Percentiles rank a stretch among this genome's conserved stretches.
phyloP scores from a whole-genome alignment of 257 asterid species.

The Ilex aquifolium region DNA sequence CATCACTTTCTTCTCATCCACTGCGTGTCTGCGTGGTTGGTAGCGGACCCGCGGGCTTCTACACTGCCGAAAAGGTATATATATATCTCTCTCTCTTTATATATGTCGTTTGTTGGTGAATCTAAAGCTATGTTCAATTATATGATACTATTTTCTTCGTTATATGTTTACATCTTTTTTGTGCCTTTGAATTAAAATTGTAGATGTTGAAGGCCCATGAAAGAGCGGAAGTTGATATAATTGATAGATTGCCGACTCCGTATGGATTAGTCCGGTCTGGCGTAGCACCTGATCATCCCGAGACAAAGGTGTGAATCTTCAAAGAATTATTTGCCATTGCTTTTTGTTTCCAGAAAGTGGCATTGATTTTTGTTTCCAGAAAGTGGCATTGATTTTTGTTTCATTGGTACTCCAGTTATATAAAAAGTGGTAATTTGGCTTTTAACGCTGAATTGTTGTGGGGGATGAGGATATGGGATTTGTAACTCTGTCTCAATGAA shows the following conservation, averaged over 20 bases:
- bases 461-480: too few species aligned
- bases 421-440: too few species aligned
- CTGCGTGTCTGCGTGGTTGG: constrained; percentile 78
- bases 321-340: constrained; percentile 1
- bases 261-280: constrained; percentile 94
- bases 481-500: too few species aligned
- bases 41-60: constrained; percentile 98
- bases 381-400: too few species aligned
- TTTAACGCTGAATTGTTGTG: too few species aligned
- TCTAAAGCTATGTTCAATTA: neutral
- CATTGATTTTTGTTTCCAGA: too few species aligned
- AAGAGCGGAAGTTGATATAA: constrained; percentile 70
- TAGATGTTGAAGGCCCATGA: constrained; percentile 75
- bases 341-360: neutral
- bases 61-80: constrained; percentile 82
- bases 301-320: constrained; percentile 57
- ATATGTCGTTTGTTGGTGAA: neutral
- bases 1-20: constrained; percentile 37
- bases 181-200: constrained; percentile 4
- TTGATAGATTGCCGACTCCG: constrained; percentile 91
- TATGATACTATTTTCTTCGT: neutral
- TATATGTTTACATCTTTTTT: neutral
- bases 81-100: neutral
- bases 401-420: too few species aligned
- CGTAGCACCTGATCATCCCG: constrained; percentile 98